A percentile compares a stretch with the other conserved stretches of the same genome.
Conservation (phyloP, 495 filamentous ascomycete species). For the Cercophora sp. region DNA sequence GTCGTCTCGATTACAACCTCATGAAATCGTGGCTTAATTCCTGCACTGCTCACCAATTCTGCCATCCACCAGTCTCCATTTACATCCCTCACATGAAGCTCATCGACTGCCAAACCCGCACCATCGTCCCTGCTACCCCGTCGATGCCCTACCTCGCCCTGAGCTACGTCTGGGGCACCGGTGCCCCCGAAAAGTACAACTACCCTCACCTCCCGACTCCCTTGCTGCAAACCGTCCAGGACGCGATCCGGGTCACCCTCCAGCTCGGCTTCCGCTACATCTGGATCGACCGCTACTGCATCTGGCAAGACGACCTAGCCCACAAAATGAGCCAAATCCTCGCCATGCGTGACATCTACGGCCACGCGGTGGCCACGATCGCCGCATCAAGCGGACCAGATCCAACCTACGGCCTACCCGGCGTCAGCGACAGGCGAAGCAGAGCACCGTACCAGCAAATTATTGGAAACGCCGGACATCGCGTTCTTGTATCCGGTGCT, state of each 20-base stretch:
- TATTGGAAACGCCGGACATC: not conserved
- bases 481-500: not conserved
- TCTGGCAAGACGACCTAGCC: slow-evolving; percentile 11
- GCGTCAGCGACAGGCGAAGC: not conserved
- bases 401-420: not conserved
- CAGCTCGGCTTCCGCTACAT: slow-evolving; percentile 15
- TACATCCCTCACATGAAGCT: not conserved
- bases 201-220: not conserved
- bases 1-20: not conserved
- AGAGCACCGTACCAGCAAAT: not conserved
- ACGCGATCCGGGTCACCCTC: slow-evolving; percentile 19
- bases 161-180: slow-evolving; percentile 26
- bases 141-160: slow-evolving; percentile 14
- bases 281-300: slow-evolving; percentile 24
- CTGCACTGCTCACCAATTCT: no score
- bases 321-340: slow-evolving; percentile 16
- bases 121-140: not conserved
- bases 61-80: no score
- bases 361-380: slow-evolving; percentile 16
- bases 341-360: slow-evolving; percentile 19
- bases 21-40: not conserved
- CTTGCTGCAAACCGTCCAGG: not conserved
- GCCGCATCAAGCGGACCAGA: slow-evolving; percentile 12
- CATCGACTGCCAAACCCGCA: not conserved
- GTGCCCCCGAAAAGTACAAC: not conserved